phyloP scores from a whole-genome alignment of 1,284 basidiomycete species.

The Cryptococcus deneoformans region DNA sequence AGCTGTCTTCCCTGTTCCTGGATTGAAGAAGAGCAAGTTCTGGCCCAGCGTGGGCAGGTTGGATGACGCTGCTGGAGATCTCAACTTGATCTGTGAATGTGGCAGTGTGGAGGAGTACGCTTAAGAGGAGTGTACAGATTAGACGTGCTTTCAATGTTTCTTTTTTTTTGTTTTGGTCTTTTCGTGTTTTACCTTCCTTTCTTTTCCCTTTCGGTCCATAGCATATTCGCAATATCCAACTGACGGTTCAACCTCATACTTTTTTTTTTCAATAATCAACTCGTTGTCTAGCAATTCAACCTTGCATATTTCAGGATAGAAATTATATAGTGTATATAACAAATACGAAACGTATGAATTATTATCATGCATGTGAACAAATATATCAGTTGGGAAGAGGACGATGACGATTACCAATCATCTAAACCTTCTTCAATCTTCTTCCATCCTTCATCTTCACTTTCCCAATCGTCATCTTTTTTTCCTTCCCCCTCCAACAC shows the following conservation, averaged over 20 bases:
- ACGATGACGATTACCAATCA: conserved; percentile 12
- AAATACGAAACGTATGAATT: too few relatives aligned
- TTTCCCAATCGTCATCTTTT: conserved; percentile 14
- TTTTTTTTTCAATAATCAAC: neutral
- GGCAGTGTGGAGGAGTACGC: conserved; percentile 75
- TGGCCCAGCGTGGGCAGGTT: conserved; percentile 88
- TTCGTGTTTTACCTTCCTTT: neutral
- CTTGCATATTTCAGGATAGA: conserved; percentile 10
- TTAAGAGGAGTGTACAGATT: neutral
- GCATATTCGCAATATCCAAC: neutral
- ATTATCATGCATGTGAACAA: too few relatives aligned
- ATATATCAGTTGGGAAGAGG: neutral
- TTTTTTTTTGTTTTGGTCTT: neutral
- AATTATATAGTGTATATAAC: neutral
- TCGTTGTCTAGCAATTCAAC: conserved; percentile 17
- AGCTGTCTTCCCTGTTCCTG: conserved; percentile 78
- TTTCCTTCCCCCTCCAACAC: conserved; percentile 8
- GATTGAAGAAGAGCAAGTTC: conserved; percentile 81
- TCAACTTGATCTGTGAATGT: conserved; percentile 67
- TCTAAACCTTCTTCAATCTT: conserved; percentile 20
- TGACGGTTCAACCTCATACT: conserved; percentile 6
- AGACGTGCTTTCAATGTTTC: neutral
- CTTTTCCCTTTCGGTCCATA: neutral
- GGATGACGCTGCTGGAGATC: conserved; percentile 64
- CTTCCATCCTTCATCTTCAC: conserved; percentile 39